Conservation (phyloP, 768 basidiomycete genomes). For the Gelatoporia subvermispora region DNA sequence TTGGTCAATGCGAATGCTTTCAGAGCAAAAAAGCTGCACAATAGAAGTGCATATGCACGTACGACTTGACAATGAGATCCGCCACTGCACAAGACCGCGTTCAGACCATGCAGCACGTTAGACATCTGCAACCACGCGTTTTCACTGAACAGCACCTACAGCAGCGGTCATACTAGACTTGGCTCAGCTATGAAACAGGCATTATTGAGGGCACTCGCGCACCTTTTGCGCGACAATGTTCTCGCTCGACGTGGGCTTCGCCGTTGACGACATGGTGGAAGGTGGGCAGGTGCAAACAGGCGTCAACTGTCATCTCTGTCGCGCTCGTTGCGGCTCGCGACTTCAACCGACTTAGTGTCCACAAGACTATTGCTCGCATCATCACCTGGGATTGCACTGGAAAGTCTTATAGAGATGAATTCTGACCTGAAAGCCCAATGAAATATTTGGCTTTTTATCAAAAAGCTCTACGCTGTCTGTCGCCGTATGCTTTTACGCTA, state of each 20-base stretch:
- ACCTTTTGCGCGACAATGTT: conserved; percentile 90
- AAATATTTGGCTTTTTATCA: too few relatives aligned
- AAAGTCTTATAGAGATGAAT: too few relatives aligned
- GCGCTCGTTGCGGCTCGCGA: too few relatives aligned
- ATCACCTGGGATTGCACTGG: too few relatives aligned
- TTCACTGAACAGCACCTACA: conserved; percentile 44
- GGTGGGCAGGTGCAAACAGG: not conserved
- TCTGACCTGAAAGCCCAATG: too few relatives aligned
- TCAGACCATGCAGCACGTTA: not conserved
- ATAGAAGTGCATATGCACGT: conserved; percentile 23
- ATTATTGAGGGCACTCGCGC: not conserved
- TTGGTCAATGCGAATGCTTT: not conserved
- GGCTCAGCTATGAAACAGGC: not conserved
- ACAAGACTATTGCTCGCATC: too few relatives aligned
- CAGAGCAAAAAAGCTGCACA: not conserved
- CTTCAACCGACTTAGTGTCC: too few relatives aligned
- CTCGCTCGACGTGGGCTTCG: conserved; percentile 79
- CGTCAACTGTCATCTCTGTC: too few relatives aligned
- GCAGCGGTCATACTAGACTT: conserved; percentile 75
- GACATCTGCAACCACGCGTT: not conserved
- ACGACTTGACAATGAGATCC: conserved; percentile 86
- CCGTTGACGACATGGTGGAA: conserved; percentile 35
- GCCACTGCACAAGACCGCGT: conserved; percentile 43
- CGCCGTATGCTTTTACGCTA: too few relatives aligned
- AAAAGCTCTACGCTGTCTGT: too few relatives aligned